phyloP scores from a whole-genome alignment of 257 asterid genomes.

The Prunella vulgaris region DNA sequence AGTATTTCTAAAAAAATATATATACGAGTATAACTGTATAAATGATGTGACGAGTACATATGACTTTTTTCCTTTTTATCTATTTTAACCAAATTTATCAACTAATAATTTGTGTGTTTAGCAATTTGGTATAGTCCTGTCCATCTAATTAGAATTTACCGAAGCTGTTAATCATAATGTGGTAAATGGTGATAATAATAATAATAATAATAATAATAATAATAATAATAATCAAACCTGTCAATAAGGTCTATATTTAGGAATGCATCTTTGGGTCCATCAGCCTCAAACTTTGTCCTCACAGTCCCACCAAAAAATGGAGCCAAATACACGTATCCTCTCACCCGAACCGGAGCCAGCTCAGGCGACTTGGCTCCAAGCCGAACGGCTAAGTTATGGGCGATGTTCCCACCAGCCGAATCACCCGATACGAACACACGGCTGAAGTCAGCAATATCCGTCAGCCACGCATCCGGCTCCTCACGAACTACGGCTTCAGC shows the following conservation, averaged over 20 bases:
- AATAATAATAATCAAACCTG: conserved; percentile 39
- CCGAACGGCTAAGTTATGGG: conserved; percentile 57
- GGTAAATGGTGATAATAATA: not conserved
- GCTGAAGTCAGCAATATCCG: conserved; percentile 45
- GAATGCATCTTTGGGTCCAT: conserved; percentile 72
- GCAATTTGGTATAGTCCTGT: no score
- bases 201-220: not conserved
- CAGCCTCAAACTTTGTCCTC: conserved; percentile 52
- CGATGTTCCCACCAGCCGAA: conserved; percentile 77
- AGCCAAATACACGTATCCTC: conserved; percentile 63
- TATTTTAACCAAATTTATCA: no score
- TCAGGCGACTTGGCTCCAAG: conserved; percentile 41
- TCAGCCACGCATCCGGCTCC: conserved; percentile 53
- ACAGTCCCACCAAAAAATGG: conserved; percentile 72
- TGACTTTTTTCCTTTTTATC: no score
- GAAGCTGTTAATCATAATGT: no score
- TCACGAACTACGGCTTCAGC: conserved; percentile 35
- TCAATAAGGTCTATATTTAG: conserved; percentile 62
- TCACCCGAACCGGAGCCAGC: conserved; percentile 55
- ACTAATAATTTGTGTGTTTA: no score
- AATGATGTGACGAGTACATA: no score
- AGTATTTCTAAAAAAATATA: no score
- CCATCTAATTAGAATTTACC: no score
- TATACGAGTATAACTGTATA: no score
- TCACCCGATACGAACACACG: conserved; percentile 62